phyloP scores from a whole-genome alignment of 805 yeast genomes.

The Candida boidinii region DNA sequence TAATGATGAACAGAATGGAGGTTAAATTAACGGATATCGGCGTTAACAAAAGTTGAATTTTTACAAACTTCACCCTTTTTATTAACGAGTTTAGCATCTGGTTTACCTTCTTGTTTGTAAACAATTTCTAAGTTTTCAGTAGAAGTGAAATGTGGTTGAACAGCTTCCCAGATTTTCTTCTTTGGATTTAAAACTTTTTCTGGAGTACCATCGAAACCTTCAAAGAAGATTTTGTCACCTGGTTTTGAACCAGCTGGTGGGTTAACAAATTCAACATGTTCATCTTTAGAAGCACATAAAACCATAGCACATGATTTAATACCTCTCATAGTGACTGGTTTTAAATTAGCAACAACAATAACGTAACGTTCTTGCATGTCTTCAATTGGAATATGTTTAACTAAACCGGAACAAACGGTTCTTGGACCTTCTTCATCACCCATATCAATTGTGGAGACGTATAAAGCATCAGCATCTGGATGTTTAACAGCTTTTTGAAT shows the following conservation, averaged over 20 bases:
- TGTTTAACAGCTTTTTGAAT: conserved; percentile 94
- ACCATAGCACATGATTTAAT: conserved; percentile 95
- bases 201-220: conserved; percentile 82
- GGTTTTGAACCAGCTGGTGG: conserved; percentile 92
- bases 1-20: no score
- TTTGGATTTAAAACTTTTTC: conserved; percentile 92
- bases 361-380: conserved; percentile 93
- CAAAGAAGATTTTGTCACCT: conserved; percentile 95
- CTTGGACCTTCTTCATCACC: conserved; percentile 98
- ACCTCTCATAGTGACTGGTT: conserved; percentile 98
- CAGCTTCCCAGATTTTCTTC: conserved; percentile 95
- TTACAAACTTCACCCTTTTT: conserved; percentile 71
- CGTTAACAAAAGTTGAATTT: conserved; percentile 63
- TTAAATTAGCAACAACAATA: conserved; percentile 88
- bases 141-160: conserved; percentile 88
- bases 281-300: conserved; percentile 71
- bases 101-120: conserved; percentile 71
- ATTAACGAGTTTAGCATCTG: conserved; percentile 66
- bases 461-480: conserved; percentile 95
- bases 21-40: conserved; percentile 59
- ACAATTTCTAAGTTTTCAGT: conserved; percentile 67
- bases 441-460: conserved; percentile 92
- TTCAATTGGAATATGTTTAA: conserved; percentile 80
- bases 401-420: conserved; percentile 96
- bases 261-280: conserved; percentile 82